Evolutionary conservation across 140 eudicot species (phyloP), one percentile per base, ranked within the genome.

Genomic region (Bidens hawaiensis): DNA sequence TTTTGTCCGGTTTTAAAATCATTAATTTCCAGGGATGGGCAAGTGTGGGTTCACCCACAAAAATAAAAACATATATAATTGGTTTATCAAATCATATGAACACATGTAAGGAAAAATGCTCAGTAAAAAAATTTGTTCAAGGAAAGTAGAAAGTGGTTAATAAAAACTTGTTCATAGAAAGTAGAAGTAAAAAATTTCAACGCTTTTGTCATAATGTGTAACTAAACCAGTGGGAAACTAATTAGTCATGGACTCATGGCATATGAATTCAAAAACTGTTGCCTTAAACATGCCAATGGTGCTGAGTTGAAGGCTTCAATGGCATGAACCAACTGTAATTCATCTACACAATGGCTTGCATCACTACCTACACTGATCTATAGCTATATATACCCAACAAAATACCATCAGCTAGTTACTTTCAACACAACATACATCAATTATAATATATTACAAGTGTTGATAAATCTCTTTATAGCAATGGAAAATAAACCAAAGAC

Each of bases 301-400:
- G 78, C 65, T 42, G 66, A 64, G 49, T 57, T 46, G 5, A 4
- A 46, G 30, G 45, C 66, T 64, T 52, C 14, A 54, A 63, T 73
- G 25, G 38, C 81, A 82, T 74, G 81, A 77, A 67, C 62, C 63
- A 80, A 51, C 78, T 72, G 85, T 82, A 76, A 68, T 30, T 26
- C 55, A 67, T 53, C 74, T 77, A 82, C 77, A 66, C 36, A 70
- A 69, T 42, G 28, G 61, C 65, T 24, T 74, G 59, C 66, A 43
- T 49, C 72, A 60, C 45, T 63, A 10, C 76, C 47, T 51, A 30
- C 66, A 50, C 56, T 49, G 38, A 62, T 71, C 70, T 67, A 60
- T 49, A 74, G 19, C 74, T 74, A 58, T 74, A 74, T 66, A 66
- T 74, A 74, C 31, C 50, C 50, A 51, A 49, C 79, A 23, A n/a